phyloP scores from a whole-genome alignment of 768 basidiomycete genomes.

The Kwoniella europaea region DNA sequence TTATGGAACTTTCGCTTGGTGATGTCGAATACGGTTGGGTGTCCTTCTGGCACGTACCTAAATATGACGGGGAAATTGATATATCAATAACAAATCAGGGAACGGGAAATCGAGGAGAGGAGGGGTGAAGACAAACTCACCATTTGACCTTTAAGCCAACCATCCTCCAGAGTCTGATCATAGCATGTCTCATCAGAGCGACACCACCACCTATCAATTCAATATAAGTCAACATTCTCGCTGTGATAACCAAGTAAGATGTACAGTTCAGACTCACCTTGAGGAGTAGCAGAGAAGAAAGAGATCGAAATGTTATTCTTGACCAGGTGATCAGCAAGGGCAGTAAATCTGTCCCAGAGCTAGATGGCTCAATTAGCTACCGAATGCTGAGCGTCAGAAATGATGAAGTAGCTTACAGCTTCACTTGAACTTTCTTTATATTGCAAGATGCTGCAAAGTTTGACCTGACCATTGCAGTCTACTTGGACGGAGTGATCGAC shows the following conservation, averaged over 20 bases:
- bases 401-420: conserved; percentile 59
- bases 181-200: conserved; percentile 93
- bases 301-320: conserved; percentile 86
- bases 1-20: conserved; percentile 63
- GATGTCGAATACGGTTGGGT: conserved; percentile 83
- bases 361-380: conserved; percentile 9
- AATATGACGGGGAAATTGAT: conserved; percentile 54
- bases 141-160: conserved; percentile 51
- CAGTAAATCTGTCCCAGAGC: conserved; percentile 76
- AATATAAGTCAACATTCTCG: background rate
- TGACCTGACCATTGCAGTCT: conserved; percentile 83
- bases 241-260: background rate
- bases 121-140: conserved; percentile 17
- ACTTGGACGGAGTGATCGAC: conserved; percentile 74
- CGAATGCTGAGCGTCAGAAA: background rate
- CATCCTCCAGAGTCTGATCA: conserved; percentile 75
- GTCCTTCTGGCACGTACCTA: conserved; percentile 71
- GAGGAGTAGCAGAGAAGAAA: conserved; percentile 94
- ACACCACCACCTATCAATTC: conserved; percentile 72
- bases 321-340: conserved; percentile 80
- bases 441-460: conserved; percentile 75
- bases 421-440: conserved; percentile 71
- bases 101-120: background rate
- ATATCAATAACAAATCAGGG: too few species aligned
- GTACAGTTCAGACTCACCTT: conserved; percentile 64